A percentile compares a stretch with the other conserved stretches of the same genome.
Conservation (phyloP, 78 protist species). For the Andalucia godoyi region DNA sequence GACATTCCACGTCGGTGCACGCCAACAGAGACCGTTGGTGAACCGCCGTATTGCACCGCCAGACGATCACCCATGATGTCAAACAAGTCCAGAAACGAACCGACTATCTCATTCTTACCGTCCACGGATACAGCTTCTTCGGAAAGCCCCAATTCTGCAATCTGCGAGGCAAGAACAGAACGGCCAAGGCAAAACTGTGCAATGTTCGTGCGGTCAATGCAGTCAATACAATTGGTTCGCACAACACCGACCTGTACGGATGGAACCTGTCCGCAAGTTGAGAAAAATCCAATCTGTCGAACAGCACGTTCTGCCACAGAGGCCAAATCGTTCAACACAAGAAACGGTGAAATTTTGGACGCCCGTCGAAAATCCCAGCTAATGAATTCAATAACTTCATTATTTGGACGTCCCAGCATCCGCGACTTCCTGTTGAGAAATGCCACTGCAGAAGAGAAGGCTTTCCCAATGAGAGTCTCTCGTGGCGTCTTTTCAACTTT, state of each 20-base stretch:
- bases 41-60: slow-evolving; percentile 82
- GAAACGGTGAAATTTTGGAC: background rate
- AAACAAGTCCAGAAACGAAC: slow-evolving; percentile 53
- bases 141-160: background rate
- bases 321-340: background rate
- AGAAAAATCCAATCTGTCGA: slow-evolving; percentile 9
- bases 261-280: background rate
- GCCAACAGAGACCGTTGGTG: slow-evolving; percentile 48
- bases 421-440: slow-evolving; percentile 33
- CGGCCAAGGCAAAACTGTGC: slow-evolving; percentile 83
- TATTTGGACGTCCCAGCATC: too few relatives aligned
- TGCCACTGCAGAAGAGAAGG: slow-evolving; percentile 33
- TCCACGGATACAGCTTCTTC: background rate
- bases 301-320: background rate
- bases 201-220: slow-evolving; percentile 95
- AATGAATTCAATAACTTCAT: background rate
- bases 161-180: slow-evolving; percentile 63
- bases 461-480: slow-evolving; percentile 53
- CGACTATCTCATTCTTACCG: slow-evolving; percentile 20
- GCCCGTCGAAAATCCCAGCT: slow-evolving; percentile 6
- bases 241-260: slow-evolving; percentile 63
- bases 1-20: slow-evolving; percentile 52
- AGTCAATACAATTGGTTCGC: slow-evolving; percentile 93
- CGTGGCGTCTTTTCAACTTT: slow-evolving; percentile 76
- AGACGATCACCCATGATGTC: slow-evolving; percentile 74